A percentile compares a stretch with the other conserved stretches of the same genome.
Conservation (phyloP, 148 eudicot genomes). For the Silene conica region DNA sequence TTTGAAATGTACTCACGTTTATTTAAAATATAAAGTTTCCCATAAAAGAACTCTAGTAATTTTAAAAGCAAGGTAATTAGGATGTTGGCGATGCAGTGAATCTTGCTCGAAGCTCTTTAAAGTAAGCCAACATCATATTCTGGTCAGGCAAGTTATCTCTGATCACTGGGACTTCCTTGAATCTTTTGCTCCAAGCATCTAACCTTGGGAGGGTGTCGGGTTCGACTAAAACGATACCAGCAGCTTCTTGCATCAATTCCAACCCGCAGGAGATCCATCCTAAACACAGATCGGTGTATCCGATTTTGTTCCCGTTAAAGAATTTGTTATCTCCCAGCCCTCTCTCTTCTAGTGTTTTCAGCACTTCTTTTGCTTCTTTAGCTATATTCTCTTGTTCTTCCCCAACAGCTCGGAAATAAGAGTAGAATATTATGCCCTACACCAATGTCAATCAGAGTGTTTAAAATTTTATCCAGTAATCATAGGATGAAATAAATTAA, state of each 20-base stretch:
- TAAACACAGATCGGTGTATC: conserved; percentile 21
- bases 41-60: no score
- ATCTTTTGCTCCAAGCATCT: conserved; percentile 29
- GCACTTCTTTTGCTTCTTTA: conserved; percentile 22
- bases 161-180: conserved; percentile 22
- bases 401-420: conserved; percentile 26
- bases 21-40: no score
- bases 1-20: no score
- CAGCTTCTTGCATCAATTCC: conserved; percentile 30
- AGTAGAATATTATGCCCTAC: conserved; percentile 25
- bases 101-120: conserved; percentile 23
- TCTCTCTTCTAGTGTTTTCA: conserved; percentile 21
- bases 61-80: background rate
- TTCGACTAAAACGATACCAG: conserved; percentile 21
- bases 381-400: conserved; percentile 30
- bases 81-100: conserved; percentile 12
- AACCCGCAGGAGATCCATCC: conserved; percentile 30
- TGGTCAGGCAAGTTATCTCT: conserved; percentile 16
- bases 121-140: conserved; percentile 22
- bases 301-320: conserved; percentile 22
- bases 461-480: background rate
- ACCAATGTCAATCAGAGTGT: background rate
- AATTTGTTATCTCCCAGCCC: conserved; percentile 22
- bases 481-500: background rate
- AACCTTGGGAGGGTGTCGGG: conserved; percentile 16